These are phyloP conservation scores for Cercophora newfieldiana DNA, from an alignment of 495 filamentous ascomycete genomes.

Conservation along the genomic window DNA sequence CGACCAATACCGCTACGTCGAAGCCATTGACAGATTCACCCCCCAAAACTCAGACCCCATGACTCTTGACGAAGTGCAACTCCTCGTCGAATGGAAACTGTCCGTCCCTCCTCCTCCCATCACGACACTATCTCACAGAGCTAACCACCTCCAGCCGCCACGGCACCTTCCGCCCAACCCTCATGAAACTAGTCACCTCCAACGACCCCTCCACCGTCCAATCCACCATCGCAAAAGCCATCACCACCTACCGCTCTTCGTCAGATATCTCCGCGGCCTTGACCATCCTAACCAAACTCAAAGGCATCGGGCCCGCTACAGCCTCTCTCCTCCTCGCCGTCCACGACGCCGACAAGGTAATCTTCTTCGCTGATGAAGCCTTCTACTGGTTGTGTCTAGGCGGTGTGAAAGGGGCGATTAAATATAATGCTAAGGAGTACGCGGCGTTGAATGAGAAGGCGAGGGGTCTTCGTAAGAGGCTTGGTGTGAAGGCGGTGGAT, in stretches of 20 bases:
- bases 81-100: slow-evolving; percentile 77
- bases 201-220: slow-evolving; percentile 51
- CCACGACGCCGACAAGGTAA: slow-evolving; percentile 54
- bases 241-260: slow-evolving; percentile 46
- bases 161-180: slow-evolving; percentile 66
- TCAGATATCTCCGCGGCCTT: slow-evolving; percentile 50
- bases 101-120: slow-evolving; percentile 38
- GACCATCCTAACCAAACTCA: slow-evolving; percentile 50
- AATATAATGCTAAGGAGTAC: slow-evolving; percentile 69
- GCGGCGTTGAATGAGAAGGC: slow-evolving; percentile 49
- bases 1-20: slow-evolving; percentile 50
- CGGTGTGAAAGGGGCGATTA: slow-evolving; percentile 50
- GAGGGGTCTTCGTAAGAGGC: slow-evolving; percentile 43
- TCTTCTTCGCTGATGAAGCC: slow-evolving; percentile 78
- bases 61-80: slow-evolving; percentile 46
- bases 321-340: slow-evolving; percentile 69
- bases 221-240: slow-evolving; percentile 50
- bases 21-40: slow-evolving; percentile 41
- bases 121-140: too few relatives aligned
- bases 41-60: slow-evolving; percentile 34
- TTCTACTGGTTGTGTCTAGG: slow-evolving; percentile 63
- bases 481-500: slow-evolving; percentile 58
- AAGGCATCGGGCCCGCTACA: slow-evolving; percentile 71
- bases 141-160: slow-evolving; percentile 48
- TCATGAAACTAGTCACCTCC: slow-evolving; percentile 63